Percentiles rank a stretch among this genome's conserved stretches.
phyloP scores from a whole-genome alignment of 164 flowering plant species.

The Aristolochia fimbriata region DNA sequence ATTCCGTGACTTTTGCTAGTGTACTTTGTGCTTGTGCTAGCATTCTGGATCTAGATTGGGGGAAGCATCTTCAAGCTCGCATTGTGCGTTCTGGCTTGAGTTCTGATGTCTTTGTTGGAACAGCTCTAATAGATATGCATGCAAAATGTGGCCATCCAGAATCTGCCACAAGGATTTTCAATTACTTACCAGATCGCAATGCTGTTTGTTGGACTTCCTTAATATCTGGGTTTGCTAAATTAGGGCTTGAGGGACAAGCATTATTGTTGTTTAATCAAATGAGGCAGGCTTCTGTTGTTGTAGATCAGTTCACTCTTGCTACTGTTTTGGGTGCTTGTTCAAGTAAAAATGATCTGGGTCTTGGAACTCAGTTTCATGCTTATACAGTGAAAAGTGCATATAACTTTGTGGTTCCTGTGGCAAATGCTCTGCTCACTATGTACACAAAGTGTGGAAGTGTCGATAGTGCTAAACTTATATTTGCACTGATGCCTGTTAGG shows the following conservation, averaged over 20 bases:
- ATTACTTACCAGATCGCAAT: constrained; percentile 23
- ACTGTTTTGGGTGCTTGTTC: constrained; percentile 38
- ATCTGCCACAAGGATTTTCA: constrained; percentile 29
- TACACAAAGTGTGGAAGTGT: constrained; percentile 24
- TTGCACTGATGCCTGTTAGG: constrained; percentile 24
- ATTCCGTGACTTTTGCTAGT: constrained; percentile 41
- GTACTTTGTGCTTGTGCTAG: constrained; percentile 44
- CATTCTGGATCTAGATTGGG: constrained; percentile 38
- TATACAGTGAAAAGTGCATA: constrained; percentile 29
- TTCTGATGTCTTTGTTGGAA: constrained; percentile 33
- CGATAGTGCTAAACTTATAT: constrained; percentile 19
- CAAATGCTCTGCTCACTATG: constrained; percentile 38
- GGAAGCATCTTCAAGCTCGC: constrained; percentile 46
- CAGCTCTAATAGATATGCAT: constrained; percentile 48
- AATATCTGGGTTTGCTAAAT: constrained; percentile 33
- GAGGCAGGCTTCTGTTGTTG: constrained; percentile 23
- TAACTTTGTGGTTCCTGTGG: constrained; percentile 24
- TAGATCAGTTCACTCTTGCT: constrained; percentile 42
- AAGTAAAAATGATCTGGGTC: constrained; percentile 15
- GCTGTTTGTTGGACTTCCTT: constrained; percentile 48
- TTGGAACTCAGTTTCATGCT: constrained; percentile 35
- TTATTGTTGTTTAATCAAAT: constrained; percentile 28
- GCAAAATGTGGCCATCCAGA: constrained; percentile 39
- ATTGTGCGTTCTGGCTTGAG: constrained; percentile 25
- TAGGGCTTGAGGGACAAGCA: constrained; percentile 36